Evolutionary conservation across 1,139 yeast genomes (phyloP).

Genomic region (Candida albicans): DNA sequence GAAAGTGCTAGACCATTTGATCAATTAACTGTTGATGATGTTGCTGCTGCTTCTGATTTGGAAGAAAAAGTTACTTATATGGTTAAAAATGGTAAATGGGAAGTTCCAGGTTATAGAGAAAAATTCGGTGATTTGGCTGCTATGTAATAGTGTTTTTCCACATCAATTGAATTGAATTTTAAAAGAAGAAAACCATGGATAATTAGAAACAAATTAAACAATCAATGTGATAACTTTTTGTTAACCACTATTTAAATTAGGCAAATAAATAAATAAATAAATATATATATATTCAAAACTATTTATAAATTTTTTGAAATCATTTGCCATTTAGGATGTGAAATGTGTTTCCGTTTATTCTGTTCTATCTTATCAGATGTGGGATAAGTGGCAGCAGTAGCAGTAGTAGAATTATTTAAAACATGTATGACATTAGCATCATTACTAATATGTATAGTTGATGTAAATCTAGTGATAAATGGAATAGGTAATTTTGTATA

Average conservation of each 20-base stretch:
- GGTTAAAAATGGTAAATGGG: slow-evolving; percentile 98
- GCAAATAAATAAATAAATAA: neutral
- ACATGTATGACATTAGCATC: neutral
- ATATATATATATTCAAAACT: neutral
- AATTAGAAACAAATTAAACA: neutral
- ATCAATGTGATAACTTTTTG: too few species aligned
- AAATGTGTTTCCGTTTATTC: too few species aligned
- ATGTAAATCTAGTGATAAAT: slow-evolving; percentile 17
- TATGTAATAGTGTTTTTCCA: slow-evolving; percentile 51
- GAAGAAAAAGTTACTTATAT: slow-evolving; percentile 93
- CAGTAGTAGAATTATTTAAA: neutral
- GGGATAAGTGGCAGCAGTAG: too few species aligned
- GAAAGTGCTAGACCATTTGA: slow-evolving; percentile 97
- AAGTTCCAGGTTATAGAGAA: slow-evolving; percentile 97
- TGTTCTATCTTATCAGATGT: too few species aligned
- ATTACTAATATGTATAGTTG: slow-evolving; percentile 17
- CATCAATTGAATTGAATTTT: too few species aligned
- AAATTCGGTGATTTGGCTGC: slow-evolving; percentile 95
- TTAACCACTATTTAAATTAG: too few species aligned
- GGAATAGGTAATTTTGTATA: slow-evolving; percentile 17
- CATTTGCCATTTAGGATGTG: too few species aligned
- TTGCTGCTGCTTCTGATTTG: slow-evolving; percentile 95
- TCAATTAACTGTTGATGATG: slow-evolving; percentile 93
- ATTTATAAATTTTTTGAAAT: neutral
- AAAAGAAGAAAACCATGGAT: neutral